Base-by-base conservation (phyloP, 306 rosid genomes). In the Dalbergia cochinchinensis region DNA sequence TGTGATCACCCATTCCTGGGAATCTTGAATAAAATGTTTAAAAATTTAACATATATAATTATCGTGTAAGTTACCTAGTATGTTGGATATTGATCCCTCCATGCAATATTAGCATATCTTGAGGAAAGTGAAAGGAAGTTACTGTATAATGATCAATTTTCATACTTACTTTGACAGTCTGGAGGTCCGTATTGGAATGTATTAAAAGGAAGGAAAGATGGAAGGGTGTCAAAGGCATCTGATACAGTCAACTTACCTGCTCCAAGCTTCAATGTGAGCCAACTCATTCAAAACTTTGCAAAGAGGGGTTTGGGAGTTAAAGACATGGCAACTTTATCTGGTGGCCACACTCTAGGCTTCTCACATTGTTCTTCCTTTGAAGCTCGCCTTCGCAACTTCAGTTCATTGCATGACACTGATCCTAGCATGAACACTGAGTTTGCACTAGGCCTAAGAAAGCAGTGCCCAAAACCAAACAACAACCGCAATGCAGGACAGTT, bases 121-220 rank as follows among this genome's bases (percentile, higher is more conserved):
- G 39, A 74, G 39, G 37, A 3, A 48, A 73, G 41, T 12, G 15
- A 59, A 69, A 8, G 57, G n/a, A 47, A 58, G 26, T 61, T 59
- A 50, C 37, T 78, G 18, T 65, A 8, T 41, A 51, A 39, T 10
- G 4, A 71, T 26, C 33, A 45, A 57, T 8, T 65, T 80, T 44
- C 65, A 20, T 59, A 18, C 48, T 64, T 37, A 19, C 34, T 58
- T 54, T 48, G 22, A 26, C 74, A 90, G 95, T 91, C 96, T 14
- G 96, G 94, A 73, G 98, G 97, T 5, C 97, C 94, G 9, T 62
- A 84, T 62, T 92, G 98, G 98, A 83, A 81, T 20, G 92, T 88
- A 45, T 86, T 81, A 6, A 89, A 90, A 50, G 98, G 98, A 74
- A 87, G 94, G 70, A 94, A 92, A 89, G 96, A 90, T 65, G 94